These are phyloP conservation scores for Nicotiana attenuata DNA, from an alignment of 257 asterid genomes.

Conservation along the genomic window DNA sequence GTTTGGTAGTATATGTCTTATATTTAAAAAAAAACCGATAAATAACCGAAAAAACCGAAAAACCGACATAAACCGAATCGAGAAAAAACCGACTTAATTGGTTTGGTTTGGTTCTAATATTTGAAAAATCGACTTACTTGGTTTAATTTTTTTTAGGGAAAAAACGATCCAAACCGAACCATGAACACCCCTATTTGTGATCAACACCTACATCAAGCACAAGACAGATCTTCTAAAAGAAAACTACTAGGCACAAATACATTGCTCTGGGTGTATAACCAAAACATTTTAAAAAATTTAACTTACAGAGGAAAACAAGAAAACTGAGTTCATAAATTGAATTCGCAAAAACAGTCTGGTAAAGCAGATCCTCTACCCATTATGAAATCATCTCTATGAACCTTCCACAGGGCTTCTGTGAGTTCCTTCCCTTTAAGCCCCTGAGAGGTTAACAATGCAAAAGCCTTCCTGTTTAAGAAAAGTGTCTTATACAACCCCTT, in stretches of 20 bases:
- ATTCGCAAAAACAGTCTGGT: constrained; percentile 90
- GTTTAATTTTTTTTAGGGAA: too few relatives aligned
- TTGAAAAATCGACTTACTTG: too few relatives aligned
- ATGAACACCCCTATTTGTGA: too few relatives aligned
- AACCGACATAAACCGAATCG: too few relatives aligned
- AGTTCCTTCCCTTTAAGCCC: constrained; percentile 51
- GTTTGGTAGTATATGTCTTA: too few relatives aligned
- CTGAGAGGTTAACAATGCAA: constrained; percentile 49
- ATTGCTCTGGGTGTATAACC: neutral
- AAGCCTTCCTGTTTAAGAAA: constrained; percentile 65
- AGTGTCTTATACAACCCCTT: constrained; percentile 64
- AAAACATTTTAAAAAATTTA: neutral
- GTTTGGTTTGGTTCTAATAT: too few relatives aligned
- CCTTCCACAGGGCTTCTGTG: constrained; percentile 68
- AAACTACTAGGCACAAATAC: neutral
- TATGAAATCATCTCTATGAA: constrained; percentile 81
- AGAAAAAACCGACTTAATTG: too few relatives aligned
- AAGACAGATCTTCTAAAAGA: neutral
- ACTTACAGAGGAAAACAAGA: neutral
- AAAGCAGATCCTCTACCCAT: constrained; percentile 89
- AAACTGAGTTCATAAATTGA: constrained; percentile 30
- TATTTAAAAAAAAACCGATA: too few relatives aligned
- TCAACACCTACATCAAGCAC: neutral
- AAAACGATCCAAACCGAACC: too few relatives aligned
- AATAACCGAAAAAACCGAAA: too few relatives aligned